Evolutionary conservation across 106 monocot genomes (phyloP).

Genomic region (Alisma plantagoaquatica): DNA sequence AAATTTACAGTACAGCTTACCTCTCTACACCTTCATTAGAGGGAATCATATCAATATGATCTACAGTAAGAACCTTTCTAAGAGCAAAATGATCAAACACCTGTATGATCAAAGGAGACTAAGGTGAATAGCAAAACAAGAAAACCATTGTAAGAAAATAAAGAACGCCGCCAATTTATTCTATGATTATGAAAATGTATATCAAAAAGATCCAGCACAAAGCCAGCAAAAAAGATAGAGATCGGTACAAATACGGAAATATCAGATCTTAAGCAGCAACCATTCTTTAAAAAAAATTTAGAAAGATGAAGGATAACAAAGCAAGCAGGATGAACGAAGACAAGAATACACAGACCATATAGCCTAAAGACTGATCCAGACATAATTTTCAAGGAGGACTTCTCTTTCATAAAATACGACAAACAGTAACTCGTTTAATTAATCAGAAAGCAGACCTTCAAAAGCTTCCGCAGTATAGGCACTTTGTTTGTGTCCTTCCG

Average conservation of each 20-base stretch:
- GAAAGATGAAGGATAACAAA: background rate
- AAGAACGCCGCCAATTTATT: too few relatives aligned
- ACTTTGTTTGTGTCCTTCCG: slow-evolving; percentile 57
- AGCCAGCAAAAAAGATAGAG: too few relatives aligned
- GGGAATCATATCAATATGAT: slow-evolving; percentile 64
- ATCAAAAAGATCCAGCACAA: too few relatives aligned
- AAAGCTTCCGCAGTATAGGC: slow-evolving; percentile 87
- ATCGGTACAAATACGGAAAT: too few relatives aligned
- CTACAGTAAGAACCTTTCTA: slow-evolving; percentile 43
- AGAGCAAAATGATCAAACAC: slow-evolving; percentile 70
- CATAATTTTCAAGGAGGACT: background rate
- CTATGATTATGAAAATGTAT: too few relatives aligned
- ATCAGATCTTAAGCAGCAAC: too few relatives aligned
- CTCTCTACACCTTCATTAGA: slow-evolving; percentile 76
- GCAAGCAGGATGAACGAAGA: background rate
- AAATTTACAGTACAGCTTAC: slow-evolving; percentile 21
- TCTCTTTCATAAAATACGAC: background rate
- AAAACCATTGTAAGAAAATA: too few relatives aligned
- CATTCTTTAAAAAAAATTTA: slow-evolving; percentile 1
- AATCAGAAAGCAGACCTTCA: slow-evolving; percentile 44
- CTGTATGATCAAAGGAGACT: slow-evolving; percentile 43
- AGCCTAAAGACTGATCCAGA: background rate
- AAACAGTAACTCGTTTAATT: background rate
- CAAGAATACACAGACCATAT: background rate
- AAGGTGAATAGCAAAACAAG: too few relatives aligned